Evolutionary conservation across 768 basidiomycete genomes (phyloP).

Genomic region (Dictyophora rubrovolvata): DNA sequence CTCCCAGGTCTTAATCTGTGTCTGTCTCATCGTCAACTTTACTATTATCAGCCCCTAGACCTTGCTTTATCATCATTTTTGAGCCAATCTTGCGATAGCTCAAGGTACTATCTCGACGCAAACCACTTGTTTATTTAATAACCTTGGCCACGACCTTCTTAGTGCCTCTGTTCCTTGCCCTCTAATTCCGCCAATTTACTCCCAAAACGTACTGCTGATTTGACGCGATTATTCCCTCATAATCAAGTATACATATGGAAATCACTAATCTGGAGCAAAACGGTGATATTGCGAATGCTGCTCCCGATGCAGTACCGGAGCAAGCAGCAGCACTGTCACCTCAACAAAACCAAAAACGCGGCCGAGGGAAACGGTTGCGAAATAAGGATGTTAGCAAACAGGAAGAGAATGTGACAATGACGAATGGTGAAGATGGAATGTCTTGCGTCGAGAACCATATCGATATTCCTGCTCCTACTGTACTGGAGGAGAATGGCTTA

Average conservation of each 20-base stretch:
- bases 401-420: not conserved
- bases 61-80: not conserved
- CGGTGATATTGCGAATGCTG: too few relatives aligned
- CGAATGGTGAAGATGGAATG: not conserved
- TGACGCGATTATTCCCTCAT: too few relatives aligned
- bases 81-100: not conserved
- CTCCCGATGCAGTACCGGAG: not conserved
- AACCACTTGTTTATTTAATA: too few relatives aligned
- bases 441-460: not conserved
- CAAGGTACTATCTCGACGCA: too few relatives aligned
- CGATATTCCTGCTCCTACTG: not conserved
- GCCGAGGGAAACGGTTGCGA: not conserved
- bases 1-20: not conserved
- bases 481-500: not conserved
- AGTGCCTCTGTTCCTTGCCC: too few relatives aligned
- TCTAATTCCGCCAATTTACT: too few relatives aligned
- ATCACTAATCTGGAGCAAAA: too few relatives aligned
- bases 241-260: too few relatives aligned
- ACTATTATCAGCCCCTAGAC: not conserved
- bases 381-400: not conserved
- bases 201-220: too few relatives aligned
- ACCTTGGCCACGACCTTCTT: too few relatives aligned
- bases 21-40: not conserved
- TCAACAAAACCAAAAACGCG: not conserved
- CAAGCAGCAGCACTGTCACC: not conserved